A percentile compares a stretch with the other conserved stretches of the same genome.
These are phyloP conservation scores for Lenwebbia sp. DNA, from an alignment of 345 rosid genomes.

Conservation along the genomic window DNA sequence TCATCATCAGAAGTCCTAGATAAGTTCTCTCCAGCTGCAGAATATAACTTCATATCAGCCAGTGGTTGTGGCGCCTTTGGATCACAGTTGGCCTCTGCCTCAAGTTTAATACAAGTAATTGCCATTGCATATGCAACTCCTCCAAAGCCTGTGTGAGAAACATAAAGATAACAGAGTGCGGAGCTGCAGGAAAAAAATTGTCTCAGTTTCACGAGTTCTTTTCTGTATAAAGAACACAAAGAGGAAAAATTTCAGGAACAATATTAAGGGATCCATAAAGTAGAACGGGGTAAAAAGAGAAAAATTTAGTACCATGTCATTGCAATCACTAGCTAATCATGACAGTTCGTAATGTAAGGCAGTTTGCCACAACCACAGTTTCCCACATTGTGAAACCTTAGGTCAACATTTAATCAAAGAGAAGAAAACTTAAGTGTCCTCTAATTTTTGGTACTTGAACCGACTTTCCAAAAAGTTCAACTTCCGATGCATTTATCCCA, in stretches of 20 bases:
- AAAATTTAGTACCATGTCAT: neutral
- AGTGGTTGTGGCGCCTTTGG: slow-evolving; percentile 13
- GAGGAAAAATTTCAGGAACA: neutral
- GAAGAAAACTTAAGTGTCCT: neutral
- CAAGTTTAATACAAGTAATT: slow-evolving; percentile 62
- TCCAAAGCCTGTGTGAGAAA: slow-evolving; percentile 90
- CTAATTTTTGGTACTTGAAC: neutral
- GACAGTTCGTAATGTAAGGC: neutral
- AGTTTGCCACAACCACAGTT: neutral
- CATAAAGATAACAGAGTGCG: slow-evolving; percentile 71
- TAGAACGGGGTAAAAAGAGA: neutral
- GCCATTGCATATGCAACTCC: slow-evolving; percentile 94
- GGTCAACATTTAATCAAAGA: neutral
- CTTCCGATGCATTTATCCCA: neutral
- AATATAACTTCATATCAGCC: slow-evolving; percentile 15
- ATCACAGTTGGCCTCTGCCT: slow-evolving; percentile 37
- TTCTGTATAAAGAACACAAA: neutral
- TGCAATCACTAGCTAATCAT: neutral
- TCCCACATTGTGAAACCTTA: neutral
- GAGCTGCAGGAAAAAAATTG: slow-evolving; percentile 22
- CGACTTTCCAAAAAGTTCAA: neutral
- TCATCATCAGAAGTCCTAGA: slow-evolving; percentile 59
- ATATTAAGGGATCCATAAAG: neutral
- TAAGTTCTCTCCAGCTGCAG: slow-evolving; percentile 18
- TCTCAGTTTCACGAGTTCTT: neutral